Conservation (phyloP, 805 yeast genomes). For the Candida vaughaniae region DNA sequence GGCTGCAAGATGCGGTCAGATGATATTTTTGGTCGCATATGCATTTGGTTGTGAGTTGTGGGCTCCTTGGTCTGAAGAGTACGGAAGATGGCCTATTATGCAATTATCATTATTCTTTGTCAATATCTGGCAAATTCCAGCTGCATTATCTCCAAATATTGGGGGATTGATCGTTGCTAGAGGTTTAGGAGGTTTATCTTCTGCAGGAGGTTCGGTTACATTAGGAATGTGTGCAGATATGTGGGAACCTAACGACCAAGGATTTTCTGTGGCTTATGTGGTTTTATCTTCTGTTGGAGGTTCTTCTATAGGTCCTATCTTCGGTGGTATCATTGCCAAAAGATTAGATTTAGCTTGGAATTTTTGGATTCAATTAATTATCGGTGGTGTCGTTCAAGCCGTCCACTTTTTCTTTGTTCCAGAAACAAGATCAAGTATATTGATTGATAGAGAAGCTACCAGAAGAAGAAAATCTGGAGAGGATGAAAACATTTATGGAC, state of each 20-base stretch:
- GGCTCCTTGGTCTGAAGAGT: constrained; percentile 39
- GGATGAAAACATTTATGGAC: constrained; percentile 33
- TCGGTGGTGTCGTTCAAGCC: constrained; percentile 33
- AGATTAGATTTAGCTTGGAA: constrained; percentile 29
- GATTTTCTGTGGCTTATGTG: constrained; percentile 31
- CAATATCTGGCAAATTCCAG: constrained; percentile 31
- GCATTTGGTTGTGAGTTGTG: constrained; percentile 35
- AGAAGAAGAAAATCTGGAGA: constrained; percentile 34
- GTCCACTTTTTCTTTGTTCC: constrained; percentile 33
- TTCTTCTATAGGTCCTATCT: constrained; percentile 27
- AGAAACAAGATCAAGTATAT: constrained; percentile 33
- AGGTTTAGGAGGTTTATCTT: constrained; percentile 28
- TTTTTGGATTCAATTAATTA: constrained; percentile 34
- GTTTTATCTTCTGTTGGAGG: constrained; percentile 34
- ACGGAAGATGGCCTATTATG: constrained; percentile 34
- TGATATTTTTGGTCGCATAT: constrained; percentile 29
- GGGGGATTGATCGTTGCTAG: constrained; percentile 25
- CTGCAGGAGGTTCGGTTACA: constrained; percentile 35
- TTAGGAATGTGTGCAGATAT: constrained; percentile 34
- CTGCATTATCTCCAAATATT: constrained; percentile 30
- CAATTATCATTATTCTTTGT: constrained; percentile 28
- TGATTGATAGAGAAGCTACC: constrained; percentile 37
- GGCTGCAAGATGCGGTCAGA: constrained; percentile 25
- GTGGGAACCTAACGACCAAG: constrained; percentile 33
- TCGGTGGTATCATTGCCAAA: constrained; percentile 35